Conservation (phyloP, 495 filamentous ascomycete genomes). For the Tuber umbilicatum region DNA sequence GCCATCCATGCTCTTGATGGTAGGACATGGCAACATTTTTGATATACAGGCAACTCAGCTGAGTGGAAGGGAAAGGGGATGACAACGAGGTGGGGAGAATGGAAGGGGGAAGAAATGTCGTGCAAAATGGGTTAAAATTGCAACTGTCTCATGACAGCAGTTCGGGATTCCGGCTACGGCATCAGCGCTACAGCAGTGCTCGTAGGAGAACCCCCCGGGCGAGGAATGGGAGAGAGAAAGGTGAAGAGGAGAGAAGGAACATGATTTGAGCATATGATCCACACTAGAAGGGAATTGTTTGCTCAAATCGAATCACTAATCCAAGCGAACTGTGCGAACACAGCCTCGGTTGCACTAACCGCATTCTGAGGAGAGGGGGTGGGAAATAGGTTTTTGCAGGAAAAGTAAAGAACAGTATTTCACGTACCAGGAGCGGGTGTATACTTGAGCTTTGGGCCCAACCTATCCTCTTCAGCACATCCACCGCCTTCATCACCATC, state of each 20-base stretch:
- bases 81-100: neutral
- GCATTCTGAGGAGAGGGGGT: neutral
- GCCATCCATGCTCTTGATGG: neutral
- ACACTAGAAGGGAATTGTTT: conserved; percentile 20
- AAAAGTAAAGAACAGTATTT: conserved; percentile 12
- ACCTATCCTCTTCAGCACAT: conserved; percentile 35
- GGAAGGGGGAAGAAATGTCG: neutral
- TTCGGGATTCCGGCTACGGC: neutral
- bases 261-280: conserved; percentile 3
- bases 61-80: neutral
- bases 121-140: neutral
- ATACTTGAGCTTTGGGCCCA: conserved; percentile 42
- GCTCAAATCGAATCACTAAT: conserved; percentile 15
- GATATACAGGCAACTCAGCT: neutral
- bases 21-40: neutral
- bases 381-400: conserved; percentile 34
- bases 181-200: neutral
- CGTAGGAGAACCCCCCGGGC: neutral
- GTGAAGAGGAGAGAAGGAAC: neutral
- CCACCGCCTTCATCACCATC: conserved; percentile 32
- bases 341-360: conserved; percentile 27
- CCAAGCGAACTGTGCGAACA: conserved; percentile 12
- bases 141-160: neutral
- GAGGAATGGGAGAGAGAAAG: conserved; percentile 5
- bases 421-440: conserved; percentile 41